Base-by-base conservation (phyloP, 2,329 filamentous ascomycete species). In the Phaeosphaeriaceae sp. region DNA sequence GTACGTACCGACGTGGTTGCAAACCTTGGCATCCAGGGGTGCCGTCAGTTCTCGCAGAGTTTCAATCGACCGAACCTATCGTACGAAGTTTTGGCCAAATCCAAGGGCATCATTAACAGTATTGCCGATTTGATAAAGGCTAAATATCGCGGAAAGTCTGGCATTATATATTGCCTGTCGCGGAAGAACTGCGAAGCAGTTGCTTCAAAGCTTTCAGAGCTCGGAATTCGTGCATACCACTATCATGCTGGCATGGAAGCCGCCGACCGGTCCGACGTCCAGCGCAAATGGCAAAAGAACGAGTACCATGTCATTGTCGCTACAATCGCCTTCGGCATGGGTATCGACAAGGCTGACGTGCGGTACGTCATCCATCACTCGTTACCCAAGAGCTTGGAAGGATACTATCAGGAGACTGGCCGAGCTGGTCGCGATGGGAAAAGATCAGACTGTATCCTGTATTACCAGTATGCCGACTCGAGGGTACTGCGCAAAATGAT, bases 321-420 rank as follows among this genome's bases (percentile, higher is more conserved):
- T 20, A 99, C 95, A 0, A 98, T 99, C 76, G 95, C 95, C 22
- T 99, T 99, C 74, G 95, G 95, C 7, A 99, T 99, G 95, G 95
- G 95, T n/a, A 99, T 99, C 65, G 95, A 99, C 81, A 99, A 99
- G 76, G 87, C 93, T 0, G 91, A 99, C 74, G 95, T 99, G 48
- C 91, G 95, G 25, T 99, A 96, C 74, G 95, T 99, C 33, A 92
- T 99, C 42, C 96, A 99, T 73, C 90, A 96, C 70, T 91, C 89
- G 45, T 84, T 99, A 6, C 95, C 95, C 1, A 98, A 99, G 78
- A 97, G 92, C 69, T 81, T 99, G 53, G 95, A 99, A 79, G 95
- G 95, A 0, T 99, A 99, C 76, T 99, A 99, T 72, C 95, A 99
- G 75, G 95, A 99, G 77, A 99, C 95, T 46, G 95, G 95, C 1